Conservation (phyloP, 805 yeast genomes). For the Barnettozyma sp. region DNA sequence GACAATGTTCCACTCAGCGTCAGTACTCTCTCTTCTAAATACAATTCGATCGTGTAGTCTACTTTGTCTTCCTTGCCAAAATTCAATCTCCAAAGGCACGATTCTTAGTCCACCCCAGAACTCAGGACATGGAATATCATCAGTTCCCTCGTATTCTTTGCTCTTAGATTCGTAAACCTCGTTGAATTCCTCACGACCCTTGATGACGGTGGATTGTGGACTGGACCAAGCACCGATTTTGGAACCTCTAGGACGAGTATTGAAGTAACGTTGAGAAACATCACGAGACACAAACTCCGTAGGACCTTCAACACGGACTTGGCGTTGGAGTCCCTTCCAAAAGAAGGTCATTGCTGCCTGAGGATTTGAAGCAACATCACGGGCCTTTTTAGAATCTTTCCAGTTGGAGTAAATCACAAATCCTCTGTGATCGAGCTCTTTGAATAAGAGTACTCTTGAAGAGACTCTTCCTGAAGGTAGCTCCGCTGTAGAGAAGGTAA, state of each 20-base stretch:
- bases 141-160: slow-evolving; percentile 50
- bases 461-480: slow-evolving; percentile 89
- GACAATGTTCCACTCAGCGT: slow-evolving; percentile 50
- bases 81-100: slow-evolving; percentile 85
- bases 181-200: slow-evolving; percentile 58
- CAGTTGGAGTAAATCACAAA: slow-evolving; percentile 88
- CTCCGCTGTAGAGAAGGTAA: slow-evolving; percentile 82
- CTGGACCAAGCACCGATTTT: slow-evolving; percentile 96
- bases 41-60: slow-evolving; percentile 87
- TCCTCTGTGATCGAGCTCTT: slow-evolving; percentile 82
- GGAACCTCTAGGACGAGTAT: slow-evolving; percentile 87
- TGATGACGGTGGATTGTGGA: slow-evolving; percentile 67
- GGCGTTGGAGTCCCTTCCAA: slow-evolving; percentile 89
- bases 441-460: slow-evolving; percentile 75
- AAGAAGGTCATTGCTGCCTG: slow-evolving; percentile 81
- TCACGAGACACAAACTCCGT: slow-evolving; percentile 69
- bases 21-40: slow-evolving; percentile 50
- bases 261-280: slow-evolving; percentile 70
- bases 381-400: slow-evolving; percentile 76
- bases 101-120: slow-evolving; percentile 94
- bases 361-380: slow-evolving; percentile 65
- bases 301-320: slow-evolving; percentile 85
- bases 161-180: slow-evolving; percentile 39
- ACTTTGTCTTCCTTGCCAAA: slow-evolving; percentile 94
- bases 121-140: slow-evolving; percentile 82